A percentile compares a stretch with the other conserved stretches of the same genome.
These are phyloP conservation scores for Ophiostoma piceae DNA, from an alignment of 2,329 filamentous ascomycete genomes.

Conservation along the genomic window DNA sequence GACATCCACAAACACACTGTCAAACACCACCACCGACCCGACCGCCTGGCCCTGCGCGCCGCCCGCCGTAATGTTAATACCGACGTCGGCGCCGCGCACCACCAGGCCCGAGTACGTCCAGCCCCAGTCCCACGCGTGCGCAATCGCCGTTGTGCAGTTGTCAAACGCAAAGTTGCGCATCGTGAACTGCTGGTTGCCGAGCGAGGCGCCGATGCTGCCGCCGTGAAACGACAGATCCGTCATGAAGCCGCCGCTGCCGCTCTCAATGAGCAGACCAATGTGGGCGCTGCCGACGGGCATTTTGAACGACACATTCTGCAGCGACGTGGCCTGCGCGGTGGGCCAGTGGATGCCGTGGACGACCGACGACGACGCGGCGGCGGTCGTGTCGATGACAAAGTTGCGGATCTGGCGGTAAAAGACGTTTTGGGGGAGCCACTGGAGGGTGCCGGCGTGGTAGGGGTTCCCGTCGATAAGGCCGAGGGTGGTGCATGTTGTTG, in stretches of 20 bases:
- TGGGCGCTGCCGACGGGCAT: constrained; percentile 46
- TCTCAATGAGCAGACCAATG: constrained; percentile 43
- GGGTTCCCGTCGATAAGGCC: constrained; percentile 35
- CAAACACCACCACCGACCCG: constrained; percentile 38
- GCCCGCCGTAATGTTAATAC: constrained; percentile 50
- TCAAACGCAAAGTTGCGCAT: constrained; percentile 63
- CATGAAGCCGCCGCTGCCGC: constrained; percentile 35
- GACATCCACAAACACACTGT: constrained; percentile 55
- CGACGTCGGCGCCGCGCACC: constrained; percentile 55
- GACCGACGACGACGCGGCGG: constrained; percentile 43
- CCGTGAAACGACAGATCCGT: constrained; percentile 58
- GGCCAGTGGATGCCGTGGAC: constrained; percentile 64
- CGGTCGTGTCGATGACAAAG: constrained; percentile 51
- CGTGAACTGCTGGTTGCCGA: constrained; percentile 66
- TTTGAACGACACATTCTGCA: constrained; percentile 55
- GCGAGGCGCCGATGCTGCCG: constrained; percentile 55
- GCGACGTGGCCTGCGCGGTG: constrained; percentile 57
- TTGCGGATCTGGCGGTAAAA: constrained; percentile 55
- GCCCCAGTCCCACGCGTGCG: constrained; percentile 69
- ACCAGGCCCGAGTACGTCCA: constrained; percentile 61
- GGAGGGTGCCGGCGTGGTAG: constrained; percentile 21
- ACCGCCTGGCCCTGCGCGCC: constrained; percentile 48
- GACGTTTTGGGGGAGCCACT: constrained; percentile 45
- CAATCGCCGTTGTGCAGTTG: constrained; percentile 58
- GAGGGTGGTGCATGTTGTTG: not conserved